Evolutionary conservation across 2,329 filamentous ascomycete genomes (phyloP).

Genomic region (Microdochium nivale): DNA sequence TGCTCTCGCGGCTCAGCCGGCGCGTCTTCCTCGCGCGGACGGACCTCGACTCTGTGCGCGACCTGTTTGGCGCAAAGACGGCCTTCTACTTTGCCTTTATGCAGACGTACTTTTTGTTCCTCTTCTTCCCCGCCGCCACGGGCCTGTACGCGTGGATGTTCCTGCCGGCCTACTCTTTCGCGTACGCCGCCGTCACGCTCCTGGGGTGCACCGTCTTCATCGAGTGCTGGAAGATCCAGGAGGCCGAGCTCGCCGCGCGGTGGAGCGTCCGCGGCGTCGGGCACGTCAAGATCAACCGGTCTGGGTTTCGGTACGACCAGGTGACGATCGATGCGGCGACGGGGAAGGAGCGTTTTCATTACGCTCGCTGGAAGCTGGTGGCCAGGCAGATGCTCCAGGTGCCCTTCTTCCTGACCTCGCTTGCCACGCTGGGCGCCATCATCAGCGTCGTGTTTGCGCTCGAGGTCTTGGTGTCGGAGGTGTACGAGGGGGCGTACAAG

Average conservation of each 20-base stretch:
- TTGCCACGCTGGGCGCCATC: constrained; percentile 51
- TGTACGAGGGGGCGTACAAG: constrained; percentile 63
- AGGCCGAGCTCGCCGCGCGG: constrained; percentile 60
- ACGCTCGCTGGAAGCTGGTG: constrained; percentile 56
- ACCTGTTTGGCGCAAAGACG: constrained; percentile 58
- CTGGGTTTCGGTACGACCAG: constrained; percentile 56
- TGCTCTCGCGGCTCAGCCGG: constrained; percentile 48
- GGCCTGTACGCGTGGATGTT: constrained; percentile 62
- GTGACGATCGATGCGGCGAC: constrained; percentile 49
- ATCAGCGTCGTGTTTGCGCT: constrained; percentile 64
- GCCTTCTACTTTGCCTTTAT: constrained; percentile 81
- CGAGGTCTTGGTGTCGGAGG: constrained; percentile 67
- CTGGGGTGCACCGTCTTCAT: constrained; percentile 68
- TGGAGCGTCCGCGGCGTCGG: constrained; percentile 67
- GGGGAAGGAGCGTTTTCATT: constrained; percentile 53
- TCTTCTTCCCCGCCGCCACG: constrained; percentile 60
- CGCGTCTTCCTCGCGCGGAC: constrained; percentile 38
- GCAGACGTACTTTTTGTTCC: constrained; percentile 64
- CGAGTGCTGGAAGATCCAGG: constrained; percentile 73
- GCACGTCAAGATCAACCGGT: constrained; percentile 55
- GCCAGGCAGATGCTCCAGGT: constrained; percentile 58
- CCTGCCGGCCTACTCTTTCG: constrained; percentile 59
- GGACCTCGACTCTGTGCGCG: constrained; percentile 50
- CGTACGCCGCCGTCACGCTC: constrained; percentile 58
- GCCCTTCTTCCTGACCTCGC: constrained; percentile 56